Evolutionary conservation across 345 rosid species (phyloP).

Genomic region (Eucalyptus caleyi): DNA sequence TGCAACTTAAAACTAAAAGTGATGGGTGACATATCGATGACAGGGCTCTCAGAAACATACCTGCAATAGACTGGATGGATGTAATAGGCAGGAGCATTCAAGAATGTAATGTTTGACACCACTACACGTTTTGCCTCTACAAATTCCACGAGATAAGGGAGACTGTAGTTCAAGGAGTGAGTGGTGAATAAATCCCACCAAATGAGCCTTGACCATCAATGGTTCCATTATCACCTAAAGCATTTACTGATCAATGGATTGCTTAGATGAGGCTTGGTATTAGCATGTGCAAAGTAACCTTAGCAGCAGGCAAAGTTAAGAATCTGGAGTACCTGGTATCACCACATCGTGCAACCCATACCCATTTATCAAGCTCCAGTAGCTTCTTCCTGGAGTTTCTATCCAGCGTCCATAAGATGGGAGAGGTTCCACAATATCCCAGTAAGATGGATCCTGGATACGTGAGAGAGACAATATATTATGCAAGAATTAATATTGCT

Average conservation of each 20-base stretch:
- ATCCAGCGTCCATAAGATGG: slow-evolving; percentile 85
- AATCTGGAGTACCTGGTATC: slow-evolving; percentile 43
- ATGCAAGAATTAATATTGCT: not conserved
- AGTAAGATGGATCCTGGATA: slow-evolving; percentile 57
- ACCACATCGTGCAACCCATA: slow-evolving; percentile 61
- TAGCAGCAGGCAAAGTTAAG: not conserved
- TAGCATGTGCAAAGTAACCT: not conserved
- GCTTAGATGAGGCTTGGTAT: not conserved
- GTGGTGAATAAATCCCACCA: too few species aligned
- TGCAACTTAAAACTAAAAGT: not conserved
- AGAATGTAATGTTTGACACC: too few species aligned
- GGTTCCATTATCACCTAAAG: slow-evolving; percentile 77
- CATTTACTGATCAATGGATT: not conserved
- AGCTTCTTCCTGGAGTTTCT: slow-evolving; percentile 65
- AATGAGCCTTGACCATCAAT: slow-evolving; percentile 84
- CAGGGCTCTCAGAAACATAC: slow-evolving; percentile 3
- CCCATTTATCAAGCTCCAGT: slow-evolving; percentile 75
- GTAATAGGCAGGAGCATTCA: slow-evolving; percentile 65
- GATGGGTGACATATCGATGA: not conserved
- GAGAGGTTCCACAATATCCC: slow-evolving; percentile 61
- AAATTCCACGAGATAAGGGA: too few species aligned
- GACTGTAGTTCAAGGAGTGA: too few species aligned
- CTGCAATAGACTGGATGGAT: slow-evolving; percentile 94
- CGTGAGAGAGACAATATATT: not conserved
- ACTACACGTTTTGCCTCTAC: too few species aligned